A percentile compares a stretch with the other conserved stretches of the same genome.
These are phyloP conservation scores for Starmerella geochares DNA, from an alignment of 805 yeast species.

Conservation along the genomic window DNA sequence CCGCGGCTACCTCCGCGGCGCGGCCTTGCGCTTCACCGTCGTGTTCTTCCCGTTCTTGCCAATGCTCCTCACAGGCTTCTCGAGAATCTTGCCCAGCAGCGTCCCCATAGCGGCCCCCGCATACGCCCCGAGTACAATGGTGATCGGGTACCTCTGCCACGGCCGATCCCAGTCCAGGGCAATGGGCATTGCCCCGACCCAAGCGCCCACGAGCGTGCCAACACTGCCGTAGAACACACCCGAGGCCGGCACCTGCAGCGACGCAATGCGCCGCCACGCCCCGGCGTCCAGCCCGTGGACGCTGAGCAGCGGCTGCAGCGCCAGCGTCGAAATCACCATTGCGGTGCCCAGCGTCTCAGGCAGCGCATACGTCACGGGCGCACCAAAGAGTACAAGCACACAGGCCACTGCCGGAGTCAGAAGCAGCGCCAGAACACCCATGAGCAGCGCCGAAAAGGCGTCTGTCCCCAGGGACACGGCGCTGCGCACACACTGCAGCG, in stretches of 20 bases:
- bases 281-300: slow-evolving; percentile 44
- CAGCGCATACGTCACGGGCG: slow-evolving; percentile 49
- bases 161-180: slow-evolving; percentile 97
- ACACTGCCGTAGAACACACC: slow-evolving; percentile 34
- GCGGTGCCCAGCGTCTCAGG: slow-evolving; percentile 52
- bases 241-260: slow-evolving; percentile 27
- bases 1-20: background rate
- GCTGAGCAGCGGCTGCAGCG: slow-evolving; percentile 55
- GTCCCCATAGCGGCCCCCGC: slow-evolving; percentile 62
- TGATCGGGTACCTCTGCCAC: slow-evolving; percentile 95
- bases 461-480: slow-evolving; percentile 13
- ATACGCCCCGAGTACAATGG: slow-evolving; percentile 69
- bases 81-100: slow-evolving; percentile 28
- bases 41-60: background rate
- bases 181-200: slow-evolving; percentile 89
- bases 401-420: slow-evolving; percentile 27
- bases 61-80: background rate
- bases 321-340: slow-evolving; percentile 48
- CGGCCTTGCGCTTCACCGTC: slow-evolving; percentile 1
- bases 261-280: slow-evolving; percentile 34
- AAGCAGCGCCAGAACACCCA: slow-evolving; percentile 28
- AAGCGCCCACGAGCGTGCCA: slow-evolving; percentile 54
- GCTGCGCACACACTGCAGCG: slow-evolving; percentile 13
- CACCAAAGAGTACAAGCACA: slow-evolving; percentile 59
- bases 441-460: slow-evolving; percentile 26